These are phyloP conservation scores for Coemansia sp. DNA, from an alignment of 192 early-diverging fungal species.

Conservation along the genomic window DNA sequence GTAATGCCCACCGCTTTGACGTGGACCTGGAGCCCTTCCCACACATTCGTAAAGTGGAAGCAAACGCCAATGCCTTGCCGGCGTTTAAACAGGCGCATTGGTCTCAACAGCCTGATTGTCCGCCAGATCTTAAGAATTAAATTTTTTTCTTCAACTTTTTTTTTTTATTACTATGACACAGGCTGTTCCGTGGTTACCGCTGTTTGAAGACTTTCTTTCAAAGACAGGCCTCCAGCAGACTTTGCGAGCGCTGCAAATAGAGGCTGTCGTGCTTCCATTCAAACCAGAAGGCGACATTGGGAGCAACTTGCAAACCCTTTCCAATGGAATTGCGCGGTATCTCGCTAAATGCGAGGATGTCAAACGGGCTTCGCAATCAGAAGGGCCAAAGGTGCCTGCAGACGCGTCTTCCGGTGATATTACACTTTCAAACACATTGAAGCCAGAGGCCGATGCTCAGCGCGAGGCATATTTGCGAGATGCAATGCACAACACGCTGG, in stretches of 20 bases:
- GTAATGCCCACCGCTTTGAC: constrained; percentile 70
- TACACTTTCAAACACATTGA: too few species aligned
- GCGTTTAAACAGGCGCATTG: constrained; percentile 68
- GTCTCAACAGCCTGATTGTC: constrained; percentile 65
- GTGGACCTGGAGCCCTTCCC: constrained; percentile 76
- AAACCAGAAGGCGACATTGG: constrained; percentile 9
- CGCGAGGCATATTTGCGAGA: too few species aligned
- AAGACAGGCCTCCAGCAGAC: constrained; percentile 30
- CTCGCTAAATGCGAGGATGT: background rate
- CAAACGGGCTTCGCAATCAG: background rate
- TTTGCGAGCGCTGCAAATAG: constrained; percentile 36
- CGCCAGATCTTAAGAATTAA: constrained; percentile 42
- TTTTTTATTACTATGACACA: background rate
- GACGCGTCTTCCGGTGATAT: too few species aligned
- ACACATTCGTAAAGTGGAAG: constrained; percentile 61
- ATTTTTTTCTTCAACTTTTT: background rate
- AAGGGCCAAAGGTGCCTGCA: too few species aligned
- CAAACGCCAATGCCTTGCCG: constrained; percentile 55
- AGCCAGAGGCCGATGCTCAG: too few species aligned
- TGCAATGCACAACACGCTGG: constrained; percentile 33
- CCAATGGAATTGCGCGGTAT: constrained; percentile 16
- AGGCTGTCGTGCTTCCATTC: constrained; percentile 27
- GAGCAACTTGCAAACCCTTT: constrained; percentile 14
- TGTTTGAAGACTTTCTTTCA: constrained; percentile 34
- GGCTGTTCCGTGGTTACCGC: constrained; percentile 16